phyloP scores from a whole-genome alignment of 1,284 basidiomycete genomes.

The Clitocybe nebularis region DNA sequence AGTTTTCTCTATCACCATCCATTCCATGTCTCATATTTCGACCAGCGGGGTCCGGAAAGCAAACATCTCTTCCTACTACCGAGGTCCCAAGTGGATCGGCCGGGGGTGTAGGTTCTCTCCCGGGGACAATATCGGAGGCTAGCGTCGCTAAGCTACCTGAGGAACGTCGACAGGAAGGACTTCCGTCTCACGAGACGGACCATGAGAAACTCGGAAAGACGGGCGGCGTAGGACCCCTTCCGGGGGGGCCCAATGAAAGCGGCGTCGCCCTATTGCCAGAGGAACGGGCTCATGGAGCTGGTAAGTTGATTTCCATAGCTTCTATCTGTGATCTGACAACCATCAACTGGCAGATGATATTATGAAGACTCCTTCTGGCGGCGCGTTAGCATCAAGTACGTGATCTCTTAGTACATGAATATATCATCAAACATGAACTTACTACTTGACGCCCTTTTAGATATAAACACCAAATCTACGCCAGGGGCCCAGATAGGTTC shows the following conservation, averaged over 20 bases:
- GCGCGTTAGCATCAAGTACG: no score
- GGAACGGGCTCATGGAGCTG: constrained; percentile 13
- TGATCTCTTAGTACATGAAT: no score
- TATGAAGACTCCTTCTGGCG: background rate
- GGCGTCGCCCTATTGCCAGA: constrained; percentile 17
- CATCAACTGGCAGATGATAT: background rate
- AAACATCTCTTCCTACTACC: constrained; percentile 10
- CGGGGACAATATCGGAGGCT: constrained; percentile 16
- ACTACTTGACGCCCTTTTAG: no score
- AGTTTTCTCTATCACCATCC: background rate
- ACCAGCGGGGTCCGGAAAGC: background rate
- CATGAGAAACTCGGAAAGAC: constrained; percentile 14
- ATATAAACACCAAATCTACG: no score
- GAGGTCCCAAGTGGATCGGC: constrained; percentile 12
- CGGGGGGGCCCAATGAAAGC: constrained; percentile 17
- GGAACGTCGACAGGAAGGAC: constrained; percentile 15
- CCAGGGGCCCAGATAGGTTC: no score
- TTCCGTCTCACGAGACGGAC: constrained; percentile 15
- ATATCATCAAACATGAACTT: no score
- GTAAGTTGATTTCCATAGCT: constrained; percentile 11
- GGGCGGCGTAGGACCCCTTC: constrained; percentile 17
- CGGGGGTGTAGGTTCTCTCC: constrained; percentile 17
- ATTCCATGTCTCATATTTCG: background rate
- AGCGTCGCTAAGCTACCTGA: constrained; percentile 21
- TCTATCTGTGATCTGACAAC: background rate